Base-by-base conservation (phyloP, 2,329 filamentous ascomycete species). In the Arthrobotrys sinensis region DNA sequence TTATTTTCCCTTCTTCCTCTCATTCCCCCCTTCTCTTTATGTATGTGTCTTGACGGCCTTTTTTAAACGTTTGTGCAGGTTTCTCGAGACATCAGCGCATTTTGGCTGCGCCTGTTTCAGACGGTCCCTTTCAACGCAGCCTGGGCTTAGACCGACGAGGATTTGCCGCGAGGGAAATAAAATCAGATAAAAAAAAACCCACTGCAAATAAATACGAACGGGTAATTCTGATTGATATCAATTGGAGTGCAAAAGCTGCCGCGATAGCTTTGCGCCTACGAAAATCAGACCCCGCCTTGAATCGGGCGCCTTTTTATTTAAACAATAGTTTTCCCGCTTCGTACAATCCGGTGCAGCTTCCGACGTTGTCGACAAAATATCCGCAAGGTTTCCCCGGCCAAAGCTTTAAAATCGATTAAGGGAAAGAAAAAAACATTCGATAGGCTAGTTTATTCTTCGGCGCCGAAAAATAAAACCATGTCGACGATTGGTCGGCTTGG, bases 401-500 rank as follows among this genome's bases (percentile, higher is more conserved):
- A 32, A 28, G 10, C 52, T 16, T 10, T 12, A 16, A n/a, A 8
- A 10, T 10, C 6, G 40, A n/a, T 7, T 3, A 43, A 10, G 14
- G 12, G 14, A 43, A 43, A n/a, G 40, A n/a, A 12, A 48, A 48
- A 24, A 50, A 43, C 3, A 43, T 43, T 40, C 65, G 24, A 62
- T 62, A 60, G 34, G 50, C 19, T 43, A 46, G 21, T 57, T 38
- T 16, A 50, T 11, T 40, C 10, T 21, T 21, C 40, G 52, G 36
- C 40, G 10, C 46, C 24, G 34, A 69, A 70, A 45, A 45, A 62
- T n/a, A n/a, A n/a, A n/a, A 69, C 40, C 43, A 76, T 76, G 72
- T 70, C 60, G 66, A 66, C 73, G 40, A 77, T 66, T 77, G 73
- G 73, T 71, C 73, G 66, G 50, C 38, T 77, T 40, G 57, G 69